phyloP scores from a whole-genome alignment of 2,329 filamentous ascomycete genomes.

The Colletotrichum orchidophilum region DNA sequence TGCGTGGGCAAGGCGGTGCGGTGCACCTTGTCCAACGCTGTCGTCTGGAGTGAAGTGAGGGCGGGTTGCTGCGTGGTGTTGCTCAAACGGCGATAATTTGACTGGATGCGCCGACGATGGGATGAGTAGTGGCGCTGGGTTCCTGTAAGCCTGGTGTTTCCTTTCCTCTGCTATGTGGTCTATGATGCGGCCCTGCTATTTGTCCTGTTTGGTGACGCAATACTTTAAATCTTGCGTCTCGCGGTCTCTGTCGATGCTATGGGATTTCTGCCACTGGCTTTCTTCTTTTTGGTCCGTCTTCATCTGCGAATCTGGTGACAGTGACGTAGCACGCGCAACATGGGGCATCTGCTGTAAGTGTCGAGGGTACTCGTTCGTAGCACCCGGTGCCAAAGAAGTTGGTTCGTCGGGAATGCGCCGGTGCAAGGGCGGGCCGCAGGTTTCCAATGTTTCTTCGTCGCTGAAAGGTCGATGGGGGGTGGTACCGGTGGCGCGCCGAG shows the following conservation, averaged over 20 bases:
- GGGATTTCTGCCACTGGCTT: not conserved
- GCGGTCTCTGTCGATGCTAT: not conserved
- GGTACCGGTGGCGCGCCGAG: not conserved
- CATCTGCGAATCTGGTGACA: conserved; percentile 6
- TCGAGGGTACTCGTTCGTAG: not conserved
- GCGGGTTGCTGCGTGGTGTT: not conserved
- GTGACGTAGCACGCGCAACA: conserved; percentile 27
- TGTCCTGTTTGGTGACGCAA: not conserved
- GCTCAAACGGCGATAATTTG: not conserved
- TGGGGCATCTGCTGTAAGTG: not conserved
- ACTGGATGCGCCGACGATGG: conserved; percentile 1
- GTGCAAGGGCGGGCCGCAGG: not conserved
- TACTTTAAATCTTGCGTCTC: not conserved
- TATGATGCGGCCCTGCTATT: not conserved
- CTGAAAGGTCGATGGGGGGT: not conserved
- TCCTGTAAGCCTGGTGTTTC: not conserved
- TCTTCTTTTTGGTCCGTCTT: not conserved
- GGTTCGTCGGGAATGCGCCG: not conserved
- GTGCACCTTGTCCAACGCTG: not conserved
- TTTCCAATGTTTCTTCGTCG: not conserved
- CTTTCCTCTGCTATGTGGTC: not conserved
- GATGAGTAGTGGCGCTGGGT: not conserved
- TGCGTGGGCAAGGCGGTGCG: conserved; percentile 17
- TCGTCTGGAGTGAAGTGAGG: not conserved
- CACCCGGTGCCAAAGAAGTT: not conserved